These are phyloP conservation scores for Pisolithus tinctorius DNA, from an alignment of 768 basidiomycete species.

Conservation along the genomic window DNA sequence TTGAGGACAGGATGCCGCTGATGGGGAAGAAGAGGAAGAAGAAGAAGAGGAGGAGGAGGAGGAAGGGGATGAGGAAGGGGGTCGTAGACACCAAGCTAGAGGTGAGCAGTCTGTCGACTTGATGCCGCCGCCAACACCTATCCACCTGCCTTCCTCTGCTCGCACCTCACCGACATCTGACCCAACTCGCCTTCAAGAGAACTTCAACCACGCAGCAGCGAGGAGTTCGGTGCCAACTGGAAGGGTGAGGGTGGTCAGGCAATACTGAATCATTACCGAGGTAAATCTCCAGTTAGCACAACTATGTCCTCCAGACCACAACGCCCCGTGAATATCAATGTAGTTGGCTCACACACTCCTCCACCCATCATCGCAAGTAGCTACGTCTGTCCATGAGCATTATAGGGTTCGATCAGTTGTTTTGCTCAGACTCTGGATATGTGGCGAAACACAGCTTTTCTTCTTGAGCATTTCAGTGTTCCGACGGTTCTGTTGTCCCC, in stretches of 20 bases:
- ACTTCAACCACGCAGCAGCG: conserved; percentile 15
- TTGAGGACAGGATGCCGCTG: conserved; percentile 40
- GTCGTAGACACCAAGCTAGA: conserved; percentile 24
- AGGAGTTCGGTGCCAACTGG: conserved; percentile 24
- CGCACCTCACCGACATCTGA: conserved; percentile 48
- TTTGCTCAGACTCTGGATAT: no score
- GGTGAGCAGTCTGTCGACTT: conserved; percentile 32
- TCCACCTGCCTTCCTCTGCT: conserved; percentile 36
- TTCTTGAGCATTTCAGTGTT: no score
- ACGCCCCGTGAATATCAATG: background rate
- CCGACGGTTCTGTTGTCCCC: no score
- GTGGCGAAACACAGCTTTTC: no score
- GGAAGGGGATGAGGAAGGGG: conserved; percentile 23
- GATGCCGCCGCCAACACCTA: conserved; percentile 33
- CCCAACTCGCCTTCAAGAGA: conserved; percentile 41
- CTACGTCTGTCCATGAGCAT: background rate
- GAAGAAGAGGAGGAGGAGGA: conserved; percentile 51
- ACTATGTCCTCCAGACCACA: background rate
- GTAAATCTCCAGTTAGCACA: background rate
- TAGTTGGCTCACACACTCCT: background rate
- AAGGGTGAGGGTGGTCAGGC: conserved; percentile 47
- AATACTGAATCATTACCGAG: conserved; percentile 26
- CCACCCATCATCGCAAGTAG: background rate
- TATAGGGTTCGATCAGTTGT: no score
- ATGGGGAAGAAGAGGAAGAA: conserved; percentile 49